Percentiles rank a stretch among this genome's conserved stretches.
Evolutionary conservation across 2,329 filamentous ascomycete genomes (phyloP).

Genomic region (Ophiognomonia clavigignenti-juglandacearum): DNA sequence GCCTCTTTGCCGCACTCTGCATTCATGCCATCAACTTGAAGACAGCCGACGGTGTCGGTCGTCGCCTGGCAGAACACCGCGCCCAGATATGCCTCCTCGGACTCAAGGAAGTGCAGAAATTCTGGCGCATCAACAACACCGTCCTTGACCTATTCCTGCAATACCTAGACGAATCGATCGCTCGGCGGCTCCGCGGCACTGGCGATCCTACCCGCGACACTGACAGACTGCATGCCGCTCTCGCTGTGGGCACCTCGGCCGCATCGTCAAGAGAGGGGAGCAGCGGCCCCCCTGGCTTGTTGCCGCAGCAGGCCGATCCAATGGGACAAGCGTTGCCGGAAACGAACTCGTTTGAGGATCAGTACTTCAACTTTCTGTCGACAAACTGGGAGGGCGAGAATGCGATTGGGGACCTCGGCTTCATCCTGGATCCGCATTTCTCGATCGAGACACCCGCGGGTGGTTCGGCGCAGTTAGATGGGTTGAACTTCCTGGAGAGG

Average conservation of each 20-base stretch:
- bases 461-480: constrained; percentile 25
- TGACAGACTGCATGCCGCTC: no score
- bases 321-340: background rate
- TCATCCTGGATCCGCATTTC: constrained; percentile 25
- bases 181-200: constrained; percentile 27
- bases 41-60: constrained; percentile 26
- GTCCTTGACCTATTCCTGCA: constrained; percentile 32
- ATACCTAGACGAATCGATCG: constrained; percentile 33
- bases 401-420: constrained; percentile 27
- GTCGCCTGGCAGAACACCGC: constrained; percentile 31
- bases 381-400: constrained; percentile 33
- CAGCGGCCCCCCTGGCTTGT: constrained; percentile 1
- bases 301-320: background rate
- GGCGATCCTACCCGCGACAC: constrained; percentile 6
- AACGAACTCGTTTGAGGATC: constrained; percentile 28
- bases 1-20: constrained; percentile 32
- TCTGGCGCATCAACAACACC: constrained; percentile 36
- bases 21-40: constrained; percentile 33
- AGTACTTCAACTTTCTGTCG: constrained; percentile 29
- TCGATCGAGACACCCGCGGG: constrained; percentile 16
- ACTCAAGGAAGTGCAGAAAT: constrained; percentile 34
- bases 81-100: constrained; percentile 33
- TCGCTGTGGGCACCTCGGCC: background rate
- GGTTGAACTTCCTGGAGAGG: constrained; percentile 25
- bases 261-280: constrained; percentile 6